Evolutionary conservation across 2,329 filamentous ascomycete genomes (phyloP).

Genomic region (Aspergillus brunneoviolaceus): DNA sequence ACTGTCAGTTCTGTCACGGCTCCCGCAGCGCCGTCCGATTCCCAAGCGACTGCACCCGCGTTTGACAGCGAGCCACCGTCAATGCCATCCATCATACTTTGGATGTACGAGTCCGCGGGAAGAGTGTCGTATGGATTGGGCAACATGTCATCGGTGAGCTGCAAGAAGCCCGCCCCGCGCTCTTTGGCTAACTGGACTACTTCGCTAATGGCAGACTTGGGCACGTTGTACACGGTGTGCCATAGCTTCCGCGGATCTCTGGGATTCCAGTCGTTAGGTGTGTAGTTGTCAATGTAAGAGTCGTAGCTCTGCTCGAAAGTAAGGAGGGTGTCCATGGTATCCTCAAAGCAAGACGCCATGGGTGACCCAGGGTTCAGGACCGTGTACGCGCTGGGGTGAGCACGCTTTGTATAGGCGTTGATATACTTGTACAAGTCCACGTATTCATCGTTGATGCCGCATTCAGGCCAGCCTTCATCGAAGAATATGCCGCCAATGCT

Average conservation of each 20-base stretch:
- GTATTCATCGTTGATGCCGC: conserved; percentile 28
- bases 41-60: conserved; percentile 1
- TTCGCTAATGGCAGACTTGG: conserved; percentile 12
- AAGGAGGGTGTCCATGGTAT: conserved; percentile 34
- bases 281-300: conserved; percentile 23
- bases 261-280: conserved; percentile 28
- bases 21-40: conserved; percentile 3
- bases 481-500: conserved; percentile 36
- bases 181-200: conserved; percentile 10
- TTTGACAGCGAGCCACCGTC: conserved; percentile 13
- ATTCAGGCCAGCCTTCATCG: conserved; percentile 32
- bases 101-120: conserved; percentile 18
- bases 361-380: conserved; percentile 19
- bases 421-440: conserved; percentile 28
- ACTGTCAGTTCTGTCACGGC: conserved; percentile 7
- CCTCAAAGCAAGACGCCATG: conserved; percentile 30
- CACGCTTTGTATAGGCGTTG: conserved; percentile 19
- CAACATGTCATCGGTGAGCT: conserved; percentile 17
- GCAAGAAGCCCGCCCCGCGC: conserved; percentile 15
- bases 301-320: conserved; percentile 32
- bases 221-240: conserved; percentile 34
- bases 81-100: conserved; percentile 15
- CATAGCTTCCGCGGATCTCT: conserved; percentile 32
- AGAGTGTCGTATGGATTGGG: conserved; percentile 22
- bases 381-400: conserved; percentile 17